phyloP scores from a whole-genome alignment of 2,329 filamentous ascomycete genomes.

The Colletotrichum eremochloae region DNA sequence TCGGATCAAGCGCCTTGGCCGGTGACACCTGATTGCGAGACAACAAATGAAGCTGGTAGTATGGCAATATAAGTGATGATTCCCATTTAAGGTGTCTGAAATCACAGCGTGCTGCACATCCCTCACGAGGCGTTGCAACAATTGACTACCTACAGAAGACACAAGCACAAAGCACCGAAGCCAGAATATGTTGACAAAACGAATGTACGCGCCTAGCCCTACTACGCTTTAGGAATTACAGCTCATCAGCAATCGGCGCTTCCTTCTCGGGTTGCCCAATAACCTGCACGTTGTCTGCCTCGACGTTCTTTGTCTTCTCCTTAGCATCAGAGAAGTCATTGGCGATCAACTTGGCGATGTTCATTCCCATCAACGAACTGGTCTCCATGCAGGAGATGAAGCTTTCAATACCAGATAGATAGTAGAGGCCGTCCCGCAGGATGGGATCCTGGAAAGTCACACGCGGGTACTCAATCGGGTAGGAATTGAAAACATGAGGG shows the following conservation, averaged over 20 bases:
- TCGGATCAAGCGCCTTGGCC: background rate
- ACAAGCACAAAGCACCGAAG: no score
- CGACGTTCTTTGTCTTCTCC: slow-evolving; percentile 17
- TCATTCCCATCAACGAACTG: slow-evolving; percentile 90
- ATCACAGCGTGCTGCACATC: no score
- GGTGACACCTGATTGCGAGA: background rate
- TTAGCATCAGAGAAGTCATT: slow-evolving; percentile 62
- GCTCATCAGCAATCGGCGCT: slow-evolving; percentile 39
- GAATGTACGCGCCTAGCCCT: background rate
- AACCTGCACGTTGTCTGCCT: slow-evolving; percentile 23
- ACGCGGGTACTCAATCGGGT: slow-evolving; percentile 86
- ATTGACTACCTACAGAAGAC: background rate
- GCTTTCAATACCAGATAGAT: slow-evolving; percentile 84
- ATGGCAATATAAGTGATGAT: no score
- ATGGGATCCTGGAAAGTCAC: slow-evolving; percentile 88
- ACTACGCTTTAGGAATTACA: slow-evolving; percentile 30
- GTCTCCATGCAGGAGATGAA: slow-evolving; percentile 99
- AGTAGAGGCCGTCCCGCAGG: slow-evolving; percentile 76
- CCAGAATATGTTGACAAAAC: background rate
- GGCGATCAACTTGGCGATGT: slow-evolving; percentile 79
- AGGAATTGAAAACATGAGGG: slow-evolving; percentile 84
- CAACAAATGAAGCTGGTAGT: background rate
- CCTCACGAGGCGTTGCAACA: background rate
- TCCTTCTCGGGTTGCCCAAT: slow-evolving; percentile 37
- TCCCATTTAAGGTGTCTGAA: no score